Evolutionary conservation across 768 basidiomycete genomes (phyloP), one percentile per base, ranked within the genome.

Genomic region (Termitomyces sp.): DNA sequence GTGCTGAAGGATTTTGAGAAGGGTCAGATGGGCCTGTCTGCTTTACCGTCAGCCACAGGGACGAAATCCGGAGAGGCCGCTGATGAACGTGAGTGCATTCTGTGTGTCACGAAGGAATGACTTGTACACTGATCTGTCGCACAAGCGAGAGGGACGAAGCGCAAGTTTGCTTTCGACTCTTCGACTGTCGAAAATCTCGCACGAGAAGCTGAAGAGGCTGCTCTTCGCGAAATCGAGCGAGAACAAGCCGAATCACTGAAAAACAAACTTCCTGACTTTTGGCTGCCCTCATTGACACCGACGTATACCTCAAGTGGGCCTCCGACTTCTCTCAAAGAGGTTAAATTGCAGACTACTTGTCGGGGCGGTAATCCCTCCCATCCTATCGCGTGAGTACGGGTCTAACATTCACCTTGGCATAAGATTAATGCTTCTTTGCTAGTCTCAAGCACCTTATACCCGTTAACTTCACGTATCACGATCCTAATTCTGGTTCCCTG

Each of bases 251-350:
- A 94, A 60, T 82, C 88, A 3, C 74, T 96, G 56, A 90, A 88
- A 58, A 82, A 84, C 59, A 97, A 98, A 70, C 80, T 98, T 3
- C 94, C 97, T 2, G 94, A 97, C 65, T 99, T 97, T 69, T 99
- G 97, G 97, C 78, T 99, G 40, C 94, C 94, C 2, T 94, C 91
- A 0, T 73, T 98, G 26, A 94, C 95, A 0, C 95, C 95, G 0
- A 95, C 82, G 46, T 84, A 90, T 71, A 74, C 82, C 24, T 77
- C 88, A 33, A 77, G 67, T 50, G 85, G 85, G 0, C 79, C 78
- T 10, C 87, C 86, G 2, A 78, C 76, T 28, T 87, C 87, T 3
- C 71, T 94, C 44, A 79, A 81, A 63, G 92, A 94, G 63, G 80
- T 94, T 35, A 94, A 94, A 71, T 72, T 94, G 32, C 89, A 92